A percentile compares a stretch with the other conserved stretches of the same genome.
Conservation (phyloP, 495 filamentous ascomycete species). For the Penicillium herquei region DNA sequence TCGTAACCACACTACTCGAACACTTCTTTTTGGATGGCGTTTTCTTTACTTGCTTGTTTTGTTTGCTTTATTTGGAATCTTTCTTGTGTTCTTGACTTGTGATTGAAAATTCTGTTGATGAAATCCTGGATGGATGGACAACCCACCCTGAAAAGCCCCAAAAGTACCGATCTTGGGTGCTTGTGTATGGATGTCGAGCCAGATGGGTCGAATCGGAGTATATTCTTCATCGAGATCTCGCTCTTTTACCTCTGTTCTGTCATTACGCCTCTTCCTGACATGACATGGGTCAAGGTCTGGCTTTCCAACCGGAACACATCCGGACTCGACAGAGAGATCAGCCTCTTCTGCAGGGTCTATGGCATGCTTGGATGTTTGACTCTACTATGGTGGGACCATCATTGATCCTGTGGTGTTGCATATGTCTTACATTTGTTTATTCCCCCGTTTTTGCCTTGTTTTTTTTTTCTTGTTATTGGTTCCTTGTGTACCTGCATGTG, state of each 20-base stretch:
- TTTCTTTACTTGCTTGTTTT: not conserved
- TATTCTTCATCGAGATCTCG: not conserved
- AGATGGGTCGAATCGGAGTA: not conserved
- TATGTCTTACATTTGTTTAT: not conserved
- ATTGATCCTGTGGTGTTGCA: not conserved
- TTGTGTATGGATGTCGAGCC: not conserved
- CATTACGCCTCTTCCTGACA: not conserved
- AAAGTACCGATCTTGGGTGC: not conserved
- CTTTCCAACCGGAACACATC: not conserved
- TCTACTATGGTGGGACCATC: not conserved
- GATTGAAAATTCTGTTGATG: not conserved
- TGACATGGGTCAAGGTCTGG: not conserved
- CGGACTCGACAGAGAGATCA: not conserved
- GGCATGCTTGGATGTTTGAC: not conserved
- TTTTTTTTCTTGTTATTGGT: not conserved
- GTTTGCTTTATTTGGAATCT: not conserved
- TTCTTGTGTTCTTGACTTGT: not conserved
- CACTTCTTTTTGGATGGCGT: not conserved
- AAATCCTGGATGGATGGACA: not conserved
- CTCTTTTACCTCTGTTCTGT: not conserved
- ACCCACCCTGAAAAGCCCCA: not conserved
- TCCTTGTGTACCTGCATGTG: slow-evolving; percentile 3
- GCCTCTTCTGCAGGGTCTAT: not conserved
- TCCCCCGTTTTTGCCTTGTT: not conserved
- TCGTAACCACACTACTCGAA: not conserved